These are phyloP conservation scores for Akanthomyces lecanii DNA, from an alignment of 2,329 filamentous ascomycete species.

Conservation along the genomic window DNA sequence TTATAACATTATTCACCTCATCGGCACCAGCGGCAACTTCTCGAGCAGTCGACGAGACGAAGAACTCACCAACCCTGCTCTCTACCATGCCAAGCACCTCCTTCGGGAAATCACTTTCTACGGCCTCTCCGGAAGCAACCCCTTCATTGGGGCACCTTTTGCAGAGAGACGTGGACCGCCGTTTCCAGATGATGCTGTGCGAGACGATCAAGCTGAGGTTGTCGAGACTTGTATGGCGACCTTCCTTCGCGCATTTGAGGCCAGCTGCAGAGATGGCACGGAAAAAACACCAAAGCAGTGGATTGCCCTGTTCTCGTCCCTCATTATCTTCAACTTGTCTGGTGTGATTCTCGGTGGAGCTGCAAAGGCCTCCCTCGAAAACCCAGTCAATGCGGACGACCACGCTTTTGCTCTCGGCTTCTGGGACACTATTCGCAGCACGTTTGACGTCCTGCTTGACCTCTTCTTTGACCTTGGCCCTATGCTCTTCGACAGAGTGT, in stretches of 20 bases:
- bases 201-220: slow-evolving; percentile 43
- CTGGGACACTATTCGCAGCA: slow-evolving; percentile 5
- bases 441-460: neutral
- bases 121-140: slow-evolving; percentile 47
- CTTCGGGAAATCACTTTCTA: slow-evolving; percentile 52
- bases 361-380: slow-evolving; percentile 3
- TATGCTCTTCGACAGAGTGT: slow-evolving; percentile 8
- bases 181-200: slow-evolving; percentile 40
- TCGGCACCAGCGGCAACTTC: slow-evolving; percentile 47
- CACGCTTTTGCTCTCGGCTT: slow-evolving; percentile 7
- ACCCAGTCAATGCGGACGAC: slow-evolving; percentile 8
- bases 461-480: slow-evolving; percentile 5
- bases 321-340: slow-evolving; percentile 56
- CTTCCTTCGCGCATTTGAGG: slow-evolving; percentile 52
- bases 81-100: slow-evolving; percentile 52
- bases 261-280: slow-evolving; percentile 31
- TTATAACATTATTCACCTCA: slow-evolving; percentile 50
- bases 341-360: slow-evolving; percentile 49
- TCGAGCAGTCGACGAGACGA: slow-evolving; percentile 47
- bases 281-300: slow-evolving; percentile 42
- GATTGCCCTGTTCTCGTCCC: slow-evolving; percentile 49
- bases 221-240: slow-evolving; percentile 48
- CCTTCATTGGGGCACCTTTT: slow-evolving; percentile 33
- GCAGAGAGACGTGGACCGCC: slow-evolving; percentile 19
- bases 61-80: slow-evolving; percentile 43